These are phyloP conservation scores for Dictyostelium discoideum DNA, from an alignment of 78 protist genomes.

Conservation along the genomic window DNA sequence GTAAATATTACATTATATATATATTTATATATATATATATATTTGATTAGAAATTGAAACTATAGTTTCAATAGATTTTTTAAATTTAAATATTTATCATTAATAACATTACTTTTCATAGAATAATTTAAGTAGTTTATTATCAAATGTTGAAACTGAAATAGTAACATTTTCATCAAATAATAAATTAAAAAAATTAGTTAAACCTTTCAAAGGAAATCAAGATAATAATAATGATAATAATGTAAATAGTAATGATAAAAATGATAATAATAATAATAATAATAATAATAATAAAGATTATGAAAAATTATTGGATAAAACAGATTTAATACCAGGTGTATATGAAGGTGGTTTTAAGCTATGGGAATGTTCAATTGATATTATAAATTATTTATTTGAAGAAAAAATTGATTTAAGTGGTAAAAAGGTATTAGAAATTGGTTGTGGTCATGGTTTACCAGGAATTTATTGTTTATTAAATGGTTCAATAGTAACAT, in stretches of 20 bases:
- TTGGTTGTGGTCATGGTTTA: conserved; percentile 86
- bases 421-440: conserved; percentile 65
- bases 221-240: not conserved
- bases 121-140: not conserved
- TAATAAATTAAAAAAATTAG: not conserved
- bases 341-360: conserved; percentile 88
- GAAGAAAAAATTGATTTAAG: not conserved
- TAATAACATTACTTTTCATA: too few relatives aligned
- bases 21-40: too few relatives aligned
- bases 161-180: not conserved
- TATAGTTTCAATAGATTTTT: too few relatives aligned
- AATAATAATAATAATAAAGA: not conserved
- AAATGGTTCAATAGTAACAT: conserved; percentile 54
- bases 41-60: too few relatives aligned
- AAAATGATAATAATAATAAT: not conserved
- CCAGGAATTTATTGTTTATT: conserved; percentile 57
- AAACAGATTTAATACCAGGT: conserved; percentile 78
- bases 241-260: not conserved
- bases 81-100: too few relatives aligned
- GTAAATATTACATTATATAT: not conserved
- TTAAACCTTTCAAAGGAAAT: conserved; percentile 11
- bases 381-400: conserved; percentile 62
- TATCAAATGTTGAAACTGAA: conserved; percentile 1
- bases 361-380: conserved; percentile 83
- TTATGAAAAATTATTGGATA: conserved; percentile 31